phyloP scores from a whole-genome alignment of 164 flowering plant genomes.

The Sextonia rubra region DNA sequence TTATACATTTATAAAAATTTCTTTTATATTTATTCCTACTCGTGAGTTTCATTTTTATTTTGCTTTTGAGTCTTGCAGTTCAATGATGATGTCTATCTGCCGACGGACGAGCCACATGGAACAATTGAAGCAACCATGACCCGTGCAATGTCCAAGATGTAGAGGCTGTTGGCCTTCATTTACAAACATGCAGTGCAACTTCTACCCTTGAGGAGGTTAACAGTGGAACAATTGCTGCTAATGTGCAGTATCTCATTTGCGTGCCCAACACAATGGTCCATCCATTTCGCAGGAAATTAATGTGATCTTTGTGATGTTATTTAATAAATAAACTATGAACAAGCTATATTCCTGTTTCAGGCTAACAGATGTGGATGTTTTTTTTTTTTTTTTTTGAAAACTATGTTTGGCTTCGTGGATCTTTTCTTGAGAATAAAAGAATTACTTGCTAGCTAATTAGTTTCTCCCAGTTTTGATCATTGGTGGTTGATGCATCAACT shows the following conservation, averaged over 20 bases:
- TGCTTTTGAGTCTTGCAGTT: constrained; percentile 50
- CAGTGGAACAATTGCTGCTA: background rate
- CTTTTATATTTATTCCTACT: background rate
- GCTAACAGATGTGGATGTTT: background rate
- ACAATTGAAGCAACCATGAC: constrained; percentile 83
- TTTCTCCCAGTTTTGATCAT: too few species aligned
- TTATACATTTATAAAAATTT: too few species aligned
- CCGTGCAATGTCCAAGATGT: constrained; percentile 68
- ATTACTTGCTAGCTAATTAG: background rate
- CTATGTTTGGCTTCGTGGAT: background rate
- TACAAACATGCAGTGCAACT: background rate
- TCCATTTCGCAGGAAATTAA: background rate
- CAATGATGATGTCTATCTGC: constrained; percentile 78
- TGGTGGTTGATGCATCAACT: too few species aligned
- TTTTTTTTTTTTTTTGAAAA: background rate
- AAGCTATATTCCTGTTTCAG: background rate
- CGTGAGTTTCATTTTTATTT: background rate
- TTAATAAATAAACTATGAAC: background rate
- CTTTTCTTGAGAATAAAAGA: background rate
- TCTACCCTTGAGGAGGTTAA: background rate
- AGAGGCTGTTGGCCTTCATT: constrained; percentile 13
- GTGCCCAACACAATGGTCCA: background rate
- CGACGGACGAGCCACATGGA: constrained; percentile 98
- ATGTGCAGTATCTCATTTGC: background rate
- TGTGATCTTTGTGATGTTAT: background rate